A percentile compares a stretch with the other conserved stretches of the same genome.
These are phyloP conservation scores for Aspergillus sergii DNA, from an alignment of 2,329 filamentous ascomycete species.

Conservation along the genomic window DNA sequence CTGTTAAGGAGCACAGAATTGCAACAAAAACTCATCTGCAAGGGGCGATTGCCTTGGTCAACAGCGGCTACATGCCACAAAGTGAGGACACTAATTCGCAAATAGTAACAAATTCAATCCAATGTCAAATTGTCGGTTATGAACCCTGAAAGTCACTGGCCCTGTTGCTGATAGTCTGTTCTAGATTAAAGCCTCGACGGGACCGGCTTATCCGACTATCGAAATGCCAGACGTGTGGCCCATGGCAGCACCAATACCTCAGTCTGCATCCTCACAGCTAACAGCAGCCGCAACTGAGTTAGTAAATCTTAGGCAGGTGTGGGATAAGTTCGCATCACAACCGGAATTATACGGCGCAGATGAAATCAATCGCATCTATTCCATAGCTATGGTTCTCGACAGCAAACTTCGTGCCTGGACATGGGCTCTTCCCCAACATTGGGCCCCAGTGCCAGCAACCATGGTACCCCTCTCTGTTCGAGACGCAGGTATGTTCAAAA, in stretches of 20 bases:
- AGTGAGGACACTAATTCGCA: constrained; percentile 16
- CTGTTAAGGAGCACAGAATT: constrained; percentile 25
- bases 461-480: constrained; percentile 30
- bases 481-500: constrained; percentile 26
- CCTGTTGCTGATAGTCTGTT: not conserved
- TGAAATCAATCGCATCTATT: constrained; percentile 18
- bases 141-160: not conserved
- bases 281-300: constrained; percentile 24
- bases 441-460: constrained; percentile 25
- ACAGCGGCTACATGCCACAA: constrained; percentile 21
- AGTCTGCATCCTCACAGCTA: constrained; percentile 24
- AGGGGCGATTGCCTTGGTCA: constrained; percentile 33
- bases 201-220: constrained; percentile 20
- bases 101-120: constrained; percentile 25
- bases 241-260: constrained; percentile 15
- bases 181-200: constrained; percentile 29
- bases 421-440: constrained; percentile 26
- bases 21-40: constrained; percentile 29
- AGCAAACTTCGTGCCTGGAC: constrained; percentile 27
- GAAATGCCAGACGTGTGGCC: constrained; percentile 29
- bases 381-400: constrained; percentile 26
- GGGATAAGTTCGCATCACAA: constrained; percentile 19
- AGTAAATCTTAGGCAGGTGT: constrained; percentile 27
- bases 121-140: constrained; percentile 28
- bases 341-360: not conserved